Evolutionary conservation across 768 basidiomycete species (phyloP), one percentile per base, ranked within the genome.

Genomic region (Mycena belliarum): DNA sequence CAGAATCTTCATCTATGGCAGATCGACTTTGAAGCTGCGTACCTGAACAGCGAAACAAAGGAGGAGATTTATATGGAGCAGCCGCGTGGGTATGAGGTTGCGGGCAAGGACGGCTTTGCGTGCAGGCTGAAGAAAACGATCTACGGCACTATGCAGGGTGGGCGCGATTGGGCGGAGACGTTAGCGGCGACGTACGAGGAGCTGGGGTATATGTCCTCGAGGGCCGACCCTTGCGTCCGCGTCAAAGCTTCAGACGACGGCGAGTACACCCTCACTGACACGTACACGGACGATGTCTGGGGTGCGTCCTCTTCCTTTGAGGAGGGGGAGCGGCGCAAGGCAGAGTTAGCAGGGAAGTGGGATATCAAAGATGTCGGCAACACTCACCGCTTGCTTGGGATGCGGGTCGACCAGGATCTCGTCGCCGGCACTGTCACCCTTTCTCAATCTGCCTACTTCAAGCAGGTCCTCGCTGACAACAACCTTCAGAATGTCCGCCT

Each of bases 61-160:
- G 47, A 48, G 20, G 47, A 48, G 29, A 48, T 48, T 21, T 48
- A 48, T 23, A 48, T 48, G 47, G 47, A 48, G 47, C 47, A 48
- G 32, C 47, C 47, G 14, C 18, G 25, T 1, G 49, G 49, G 37
- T 51, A 41, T 28, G 49, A 51, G 37, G 52, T 52, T 4, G 16
- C 42, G 6, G 52, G 52, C 15, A 52, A 52, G 42, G 52, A 52
- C 23, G 29, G 29, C 16, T 52, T 41, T 41, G 52, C 52, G 24
- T 54, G 52, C 25, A 10, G 43, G 21, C 32, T 55, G 14, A 51
- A 47, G 29, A 52, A 57, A 29, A 52, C 55, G 5, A 49, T 51
- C n/a, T 64, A 60, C 26, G 58, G 58, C 8, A 60, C 46, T 5
- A 59, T 52, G 56, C 60, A 59, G 46, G 55, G 47, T 26, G 59